These are phyloP conservation scores for Colletotrichum orchidophilum DNA, from an alignment of 2,329 filamentous ascomycete species.

Conservation along the genomic window DNA sequence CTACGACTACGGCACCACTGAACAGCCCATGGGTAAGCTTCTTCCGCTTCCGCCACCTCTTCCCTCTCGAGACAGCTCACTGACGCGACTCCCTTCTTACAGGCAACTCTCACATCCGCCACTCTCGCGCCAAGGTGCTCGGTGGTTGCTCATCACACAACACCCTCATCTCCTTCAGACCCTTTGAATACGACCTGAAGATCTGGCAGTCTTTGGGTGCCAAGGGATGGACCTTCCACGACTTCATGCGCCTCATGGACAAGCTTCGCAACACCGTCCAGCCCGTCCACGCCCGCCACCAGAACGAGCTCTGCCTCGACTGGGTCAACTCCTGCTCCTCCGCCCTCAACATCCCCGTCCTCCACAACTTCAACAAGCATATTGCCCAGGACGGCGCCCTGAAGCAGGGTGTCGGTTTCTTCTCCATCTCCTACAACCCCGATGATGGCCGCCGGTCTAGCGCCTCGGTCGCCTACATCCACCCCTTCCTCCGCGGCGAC, in stretches of 20 bases:
- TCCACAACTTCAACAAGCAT: slow-evolving; percentile 87
- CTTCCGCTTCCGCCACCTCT: not conserved
- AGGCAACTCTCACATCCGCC: slow-evolving; percentile 91
- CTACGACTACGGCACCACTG: slow-evolving; percentile 89
- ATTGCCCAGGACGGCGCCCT: slow-evolving; percentile 79
- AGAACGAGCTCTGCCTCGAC: slow-evolving; percentile 91
- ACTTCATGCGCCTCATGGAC: slow-evolving; percentile 82
- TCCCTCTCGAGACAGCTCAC: not conserved
- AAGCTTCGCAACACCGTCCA: slow-evolving; percentile 91
- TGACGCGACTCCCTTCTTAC: slow-evolving; percentile 32
- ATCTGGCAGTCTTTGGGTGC: slow-evolving; percentile 86
- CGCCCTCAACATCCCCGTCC: slow-evolving; percentile 82
- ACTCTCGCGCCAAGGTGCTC: slow-evolving; percentile 91
- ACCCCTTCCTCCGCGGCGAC: slow-evolving; percentile 85
- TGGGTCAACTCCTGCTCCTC: slow-evolving; percentile 85
- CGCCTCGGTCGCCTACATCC: slow-evolving; percentile 91
- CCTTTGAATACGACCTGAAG: slow-evolving; percentile 88
- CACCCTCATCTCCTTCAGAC: slow-evolving; percentile 91
- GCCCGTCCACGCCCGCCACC: slow-evolving; percentile 84
- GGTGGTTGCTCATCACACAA: slow-evolving; percentile 95
- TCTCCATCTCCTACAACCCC: slow-evolving; percentile 91
- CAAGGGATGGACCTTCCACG: slow-evolving; percentile 87
- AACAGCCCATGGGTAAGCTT: slow-evolving; percentile 79
- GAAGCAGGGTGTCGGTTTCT: slow-evolving; percentile 84
- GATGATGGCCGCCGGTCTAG: slow-evolving; percentile 86